A percentile compares a stretch with the other conserved stretches of the same genome.
Evolutionary conservation across 768 basidiomycete genomes (phyloP).

Genomic region (Coprinopsis sp.): DNA sequence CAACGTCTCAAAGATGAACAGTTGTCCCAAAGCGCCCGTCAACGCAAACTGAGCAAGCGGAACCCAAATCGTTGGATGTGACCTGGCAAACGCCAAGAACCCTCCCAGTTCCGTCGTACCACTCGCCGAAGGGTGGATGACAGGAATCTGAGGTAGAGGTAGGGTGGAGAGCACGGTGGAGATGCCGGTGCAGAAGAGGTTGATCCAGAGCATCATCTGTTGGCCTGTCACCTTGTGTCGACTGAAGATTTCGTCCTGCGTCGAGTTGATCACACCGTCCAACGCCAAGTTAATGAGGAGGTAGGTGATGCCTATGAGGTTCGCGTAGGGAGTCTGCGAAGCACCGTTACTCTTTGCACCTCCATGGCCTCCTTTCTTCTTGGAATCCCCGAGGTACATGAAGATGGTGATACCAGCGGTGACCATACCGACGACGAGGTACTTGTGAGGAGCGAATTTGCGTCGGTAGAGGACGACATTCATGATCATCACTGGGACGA

Average conservation of each 20-base stretch:
- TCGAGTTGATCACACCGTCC: constrained; percentile 92
- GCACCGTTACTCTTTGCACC: constrained; percentile 25
- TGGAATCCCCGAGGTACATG: constrained; percentile 80
- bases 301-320: constrained; percentile 68
- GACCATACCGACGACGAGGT: constrained; percentile 91
- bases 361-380: constrained; percentile 35
- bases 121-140: constrained; percentile 65
- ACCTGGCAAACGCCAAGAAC: constrained; percentile 68
- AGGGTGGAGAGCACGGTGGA: constrained; percentile 66
- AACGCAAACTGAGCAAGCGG: constrained; percentile 83
- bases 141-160: constrained; percentile 77
- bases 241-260: constrained; percentile 94
- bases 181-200: constrained; percentile 74
- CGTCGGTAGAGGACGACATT: constrained; percentile 94
- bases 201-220: constrained; percentile 99
- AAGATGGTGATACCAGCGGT: constrained; percentile 89
- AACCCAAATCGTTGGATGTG: constrained; percentile 67
- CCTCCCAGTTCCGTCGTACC: constrained; percentile 58
- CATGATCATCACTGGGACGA: constrained; percentile 98
- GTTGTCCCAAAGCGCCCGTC: constrained; percentile 89
- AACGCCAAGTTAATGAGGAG: constrained; percentile 83
- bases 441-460: constrained; percentile 90
- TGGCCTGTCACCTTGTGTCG: constrained; percentile 73
- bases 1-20: constrained; percentile 96
- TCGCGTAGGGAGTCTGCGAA: constrained; percentile 42